Percentiles rank a stretch among this genome's conserved stretches.
Evolutionary conservation across 352 stramenopile genomes (phyloP).

Genomic region (Thalassiosira mediterranea): DNA sequence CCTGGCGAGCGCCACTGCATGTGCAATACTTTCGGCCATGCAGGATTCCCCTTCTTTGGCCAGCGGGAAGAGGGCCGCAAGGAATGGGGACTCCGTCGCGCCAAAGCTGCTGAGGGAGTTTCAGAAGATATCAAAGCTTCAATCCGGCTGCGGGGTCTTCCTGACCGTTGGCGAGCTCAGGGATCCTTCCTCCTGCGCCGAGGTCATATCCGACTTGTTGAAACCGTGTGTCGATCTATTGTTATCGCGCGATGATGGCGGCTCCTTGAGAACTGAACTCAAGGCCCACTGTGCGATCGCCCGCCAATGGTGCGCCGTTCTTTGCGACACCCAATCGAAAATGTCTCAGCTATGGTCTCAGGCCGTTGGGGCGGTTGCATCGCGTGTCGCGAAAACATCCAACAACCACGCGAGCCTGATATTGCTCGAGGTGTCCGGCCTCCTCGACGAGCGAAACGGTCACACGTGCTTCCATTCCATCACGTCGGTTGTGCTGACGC

Average conservation of each 20-base stretch:
- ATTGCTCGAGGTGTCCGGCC: slow-evolving; percentile 60
- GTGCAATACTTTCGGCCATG: slow-evolving; percentile 56
- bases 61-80: neutral
- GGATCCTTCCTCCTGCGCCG: slow-evolving; percentile 30
- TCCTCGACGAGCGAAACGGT: slow-evolving; percentile 54
- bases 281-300: slow-evolving; percentile 39
- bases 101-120: slow-evolving; percentile 48
- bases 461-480: slow-evolving; percentile 56
- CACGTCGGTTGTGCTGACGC: slow-evolving; percentile 55
- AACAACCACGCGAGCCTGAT: slow-evolving; percentile 52
- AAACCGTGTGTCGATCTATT: slow-evolving; percentile 42
- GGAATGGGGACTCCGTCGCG: neutral
- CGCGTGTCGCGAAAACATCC: slow-evolving; percentile 51
- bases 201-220: slow-evolving; percentile 44
- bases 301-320: slow-evolving; percentile 53
- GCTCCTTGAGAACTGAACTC: slow-evolving; percentile 28
- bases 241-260: slow-evolving; percentile 29
- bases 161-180: slow-evolving; percentile 47
- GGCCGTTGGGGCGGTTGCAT: slow-evolving; percentile 52
- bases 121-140: slow-evolving; percentile 52
- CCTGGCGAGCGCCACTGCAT: slow-evolving; percentile 39
- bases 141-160: slow-evolving; percentile 51
- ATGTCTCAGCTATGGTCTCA: slow-evolving; percentile 60
- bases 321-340: slow-evolving; percentile 36
- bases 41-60: slow-evolving; percentile 5